Evolutionary conservation across 306 rosid species (phyloP).

Genomic region (Medicago arabica): DNA sequence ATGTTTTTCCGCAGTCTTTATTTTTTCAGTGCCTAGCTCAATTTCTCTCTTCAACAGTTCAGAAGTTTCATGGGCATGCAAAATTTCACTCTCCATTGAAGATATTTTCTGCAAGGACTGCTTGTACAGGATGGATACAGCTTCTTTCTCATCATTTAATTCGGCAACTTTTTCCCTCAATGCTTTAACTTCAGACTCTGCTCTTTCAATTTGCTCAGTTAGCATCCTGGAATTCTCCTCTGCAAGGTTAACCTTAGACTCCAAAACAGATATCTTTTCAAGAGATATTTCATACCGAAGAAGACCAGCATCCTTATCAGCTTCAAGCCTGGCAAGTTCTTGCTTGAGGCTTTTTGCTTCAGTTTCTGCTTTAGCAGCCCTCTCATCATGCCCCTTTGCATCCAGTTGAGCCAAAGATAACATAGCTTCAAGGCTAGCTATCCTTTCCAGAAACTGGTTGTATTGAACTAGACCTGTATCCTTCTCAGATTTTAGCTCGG

Average conservation of each 20-base stretch:
- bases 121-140: slow-evolving; percentile 56
- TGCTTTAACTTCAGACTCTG: slow-evolving; percentile 64
- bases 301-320: slow-evolving; percentile 72
- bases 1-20: slow-evolving; percentile 66
- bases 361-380: slow-evolving; percentile 70
- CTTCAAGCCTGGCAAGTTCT: slow-evolving; percentile 65
- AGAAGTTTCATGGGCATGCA: slow-evolving; percentile 62
- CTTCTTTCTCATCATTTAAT: slow-evolving; percentile 73
- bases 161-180: slow-evolving; percentile 58
- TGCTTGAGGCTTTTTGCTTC: slow-evolving; percentile 65
- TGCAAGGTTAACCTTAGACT: slow-evolving; percentile 64
- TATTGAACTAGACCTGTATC: slow-evolving; percentile 73
- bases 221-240: slow-evolving; percentile 76
- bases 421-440: slow-evolving; percentile 63
- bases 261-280: slow-evolving; percentile 76
- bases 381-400: slow-evolving; percentile 58
- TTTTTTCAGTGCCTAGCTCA: slow-evolving; percentile 57
- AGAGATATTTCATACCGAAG: slow-evolving; percentile 65
- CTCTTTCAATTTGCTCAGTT: slow-evolving; percentile 62
- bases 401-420: slow-evolving; percentile 60
- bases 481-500: slow-evolving; percentile 66
- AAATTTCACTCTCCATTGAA: slow-evolving; percentile 72
- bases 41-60: slow-evolving; percentile 62
- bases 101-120: slow-evolving; percentile 75
- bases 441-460: slow-evolving; percentile 71